A percentile compares a stretch with the other conserved stretches of the same genome.
phyloP scores from a whole-genome alignment of 805 yeast genomes.

The Helenozyma rhizophorensis region DNA sequence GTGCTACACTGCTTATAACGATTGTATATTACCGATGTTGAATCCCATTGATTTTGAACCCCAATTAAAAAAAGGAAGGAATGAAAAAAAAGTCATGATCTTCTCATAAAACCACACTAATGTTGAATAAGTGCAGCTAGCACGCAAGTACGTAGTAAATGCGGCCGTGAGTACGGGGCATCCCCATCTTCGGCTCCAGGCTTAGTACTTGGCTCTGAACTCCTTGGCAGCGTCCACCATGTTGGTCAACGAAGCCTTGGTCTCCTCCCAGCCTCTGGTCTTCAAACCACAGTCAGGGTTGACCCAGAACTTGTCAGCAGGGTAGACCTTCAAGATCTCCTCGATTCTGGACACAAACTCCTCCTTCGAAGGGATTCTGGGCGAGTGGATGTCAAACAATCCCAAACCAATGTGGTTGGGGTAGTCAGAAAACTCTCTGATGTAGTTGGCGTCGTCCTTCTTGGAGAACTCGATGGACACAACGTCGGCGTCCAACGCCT shows the following conservation, averaged over 20 bases:
- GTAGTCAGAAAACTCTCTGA: constrained; percentile 94
- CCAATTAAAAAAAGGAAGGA: constrained; percentile 19
- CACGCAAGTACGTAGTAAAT: constrained; percentile 37
- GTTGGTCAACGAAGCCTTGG: constrained; percentile 89
- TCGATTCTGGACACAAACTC: constrained; percentile 92
- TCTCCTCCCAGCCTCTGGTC: constrained; percentile 99
- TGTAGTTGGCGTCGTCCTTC: constrained; percentile 98
- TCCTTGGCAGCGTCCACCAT: constrained; percentile 99
- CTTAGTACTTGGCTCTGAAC: constrained; percentile 52
- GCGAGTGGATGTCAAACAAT: constrained; percentile 98
- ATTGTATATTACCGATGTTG: constrained; percentile 42
- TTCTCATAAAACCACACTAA: constrained; percentile 35
- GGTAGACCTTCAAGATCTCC: constrained; percentile 94
- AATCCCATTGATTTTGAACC: constrained; percentile 38
- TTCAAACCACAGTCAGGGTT: constrained; percentile 99
- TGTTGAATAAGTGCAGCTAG: constrained; percentile 47
- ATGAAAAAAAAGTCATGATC: constrained; percentile 20
- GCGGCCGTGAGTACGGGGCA: constrained; percentile 34
- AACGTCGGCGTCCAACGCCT: constrained; percentile 99
- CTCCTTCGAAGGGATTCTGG: constrained; percentile 97
- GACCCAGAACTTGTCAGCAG: constrained; percentile 98
- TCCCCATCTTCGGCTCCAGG: constrained; percentile 3
- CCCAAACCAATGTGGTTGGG: constrained; percentile 99
- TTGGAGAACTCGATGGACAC: constrained; percentile 99
- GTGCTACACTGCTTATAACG: too few relatives aligned